A percentile compares a stretch with the other conserved stretches of the same genome.
Conservation (phyloP, 768 basidiomycete species). For the Hygrophoropsis aurantiaca region DNA sequence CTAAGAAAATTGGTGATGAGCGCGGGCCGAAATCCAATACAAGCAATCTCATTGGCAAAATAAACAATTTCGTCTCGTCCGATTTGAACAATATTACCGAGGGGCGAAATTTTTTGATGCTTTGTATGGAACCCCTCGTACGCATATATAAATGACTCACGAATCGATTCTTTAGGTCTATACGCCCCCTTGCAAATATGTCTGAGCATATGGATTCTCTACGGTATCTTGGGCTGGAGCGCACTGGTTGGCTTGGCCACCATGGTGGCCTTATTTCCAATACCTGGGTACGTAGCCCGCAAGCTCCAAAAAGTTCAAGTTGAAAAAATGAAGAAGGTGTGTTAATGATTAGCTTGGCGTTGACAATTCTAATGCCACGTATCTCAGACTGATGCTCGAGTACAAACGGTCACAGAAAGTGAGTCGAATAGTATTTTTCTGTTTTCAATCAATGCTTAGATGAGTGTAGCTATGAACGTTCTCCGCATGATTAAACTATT, state of each 20-base stretch:
- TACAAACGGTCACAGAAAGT: slow-evolving; percentile 63
- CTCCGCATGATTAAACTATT: slow-evolving; percentile 74
- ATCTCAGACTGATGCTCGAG: slow-evolving; percentile 49
- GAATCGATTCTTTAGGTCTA: background rate
- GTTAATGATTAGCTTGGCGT: too few relatives aligned
- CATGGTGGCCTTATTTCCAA: slow-evolving; percentile 52
- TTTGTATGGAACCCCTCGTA: background rate
- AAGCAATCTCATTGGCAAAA: slow-evolving; percentile 66
- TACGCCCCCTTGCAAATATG: slow-evolving; percentile 10
- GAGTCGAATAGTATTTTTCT: slow-evolving; percentile 16
- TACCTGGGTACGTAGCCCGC: slow-evolving; percentile 57
- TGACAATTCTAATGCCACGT: background rate
- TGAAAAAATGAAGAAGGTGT: slow-evolving; percentile 45
- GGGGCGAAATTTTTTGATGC: slow-evolving; percentile 15
- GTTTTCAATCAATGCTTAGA: background rate
- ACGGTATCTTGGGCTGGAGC: slow-evolving; percentile 45
- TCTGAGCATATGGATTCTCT: slow-evolving; percentile 38
- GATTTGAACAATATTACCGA: slow-evolving; percentile 15
- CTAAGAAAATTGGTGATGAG: slow-evolving; percentile 5
- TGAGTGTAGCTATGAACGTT: slow-evolving; percentile 46
- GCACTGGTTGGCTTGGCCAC: slow-evolving; percentile 56
- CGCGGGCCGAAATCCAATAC: slow-evolving; percentile 16
- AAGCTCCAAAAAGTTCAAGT: slow-evolving; percentile 47
- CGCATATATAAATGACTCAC: background rate
- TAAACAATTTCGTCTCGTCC: slow-evolving; percentile 75